Evolutionary conservation across 106 monocot species (phyloP).

Genomic region (Dactylorhiza incarnata): DNA sequence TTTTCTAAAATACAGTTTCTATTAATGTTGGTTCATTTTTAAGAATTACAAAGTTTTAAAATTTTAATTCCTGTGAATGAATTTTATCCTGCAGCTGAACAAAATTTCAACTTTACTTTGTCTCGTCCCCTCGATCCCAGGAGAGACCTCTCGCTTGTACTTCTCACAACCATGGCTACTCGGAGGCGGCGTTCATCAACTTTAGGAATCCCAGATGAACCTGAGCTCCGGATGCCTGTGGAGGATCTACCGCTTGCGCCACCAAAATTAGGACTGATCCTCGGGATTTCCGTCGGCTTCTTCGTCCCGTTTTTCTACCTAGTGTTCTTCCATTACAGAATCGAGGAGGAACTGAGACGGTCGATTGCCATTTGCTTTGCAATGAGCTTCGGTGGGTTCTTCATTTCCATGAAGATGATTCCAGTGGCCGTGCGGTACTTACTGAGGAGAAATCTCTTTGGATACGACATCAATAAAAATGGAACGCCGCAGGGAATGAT

Average conservation of each 20-base stretch:
- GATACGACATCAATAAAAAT: slow-evolving; percentile 93
- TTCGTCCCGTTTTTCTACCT: slow-evolving; percentile 62
- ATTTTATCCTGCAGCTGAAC: too few relatives aligned
- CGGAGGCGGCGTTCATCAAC: slow-evolving; percentile 14
- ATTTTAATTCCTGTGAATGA: too few relatives aligned
- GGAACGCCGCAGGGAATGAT: slow-evolving; percentile 64
- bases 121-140: too few relatives aligned
- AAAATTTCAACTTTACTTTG: too few relatives aligned
- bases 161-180: slow-evolving; percentile 14
- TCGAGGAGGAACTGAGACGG: slow-evolving; percentile 46
- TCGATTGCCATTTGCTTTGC: slow-evolving; percentile 59
- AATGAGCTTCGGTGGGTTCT: slow-evolving; percentile 76
- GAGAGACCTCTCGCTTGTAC: background rate
- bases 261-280: slow-evolving; percentile 50
- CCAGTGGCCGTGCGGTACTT: slow-evolving; percentile 80
- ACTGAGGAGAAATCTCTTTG: slow-evolving; percentile 63
- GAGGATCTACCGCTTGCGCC: slow-evolving; percentile 35
- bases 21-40: too few relatives aligned
- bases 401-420: slow-evolving; percentile 43
- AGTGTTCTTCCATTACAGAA: slow-evolving; percentile 49
- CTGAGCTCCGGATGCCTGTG: background rate
- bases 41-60: too few relatives aligned
- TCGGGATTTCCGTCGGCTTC: slow-evolving; percentile 24
- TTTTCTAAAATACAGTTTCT: too few relatives aligned
- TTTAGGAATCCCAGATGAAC: background rate